phyloP scores from a whole-genome alignment of 1,139 yeast genomes.

The Yamadazyma siamensis region DNA sequence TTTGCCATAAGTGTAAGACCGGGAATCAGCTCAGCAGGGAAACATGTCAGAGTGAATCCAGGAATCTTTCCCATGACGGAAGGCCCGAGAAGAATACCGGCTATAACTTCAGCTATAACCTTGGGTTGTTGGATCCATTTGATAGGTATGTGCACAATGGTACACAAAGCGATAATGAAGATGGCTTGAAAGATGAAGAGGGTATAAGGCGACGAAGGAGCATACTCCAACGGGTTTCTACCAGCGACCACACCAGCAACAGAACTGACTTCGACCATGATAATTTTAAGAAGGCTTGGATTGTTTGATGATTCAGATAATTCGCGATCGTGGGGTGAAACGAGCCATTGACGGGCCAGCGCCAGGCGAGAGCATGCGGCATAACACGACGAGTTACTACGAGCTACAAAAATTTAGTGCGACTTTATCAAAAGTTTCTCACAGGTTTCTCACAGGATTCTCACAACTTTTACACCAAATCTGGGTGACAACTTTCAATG shows the following conservation, averaged over 20 bases:
- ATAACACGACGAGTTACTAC: not conserved
- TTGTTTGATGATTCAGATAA: too few species aligned
- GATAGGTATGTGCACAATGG: conserved; percentile 56
- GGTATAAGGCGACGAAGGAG: conserved; percentile 54
- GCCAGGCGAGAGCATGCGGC: too few species aligned
- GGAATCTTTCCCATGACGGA: conserved; percentile 69
- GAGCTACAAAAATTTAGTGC: not conserved
- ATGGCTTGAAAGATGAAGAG: conserved; percentile 59
- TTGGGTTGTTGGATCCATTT: conserved; percentile 64
- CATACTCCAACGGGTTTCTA: conserved; percentile 60
- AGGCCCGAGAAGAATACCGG: conserved; percentile 73
- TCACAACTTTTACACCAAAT: too few species aligned
- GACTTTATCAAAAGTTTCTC: too few species aligned
- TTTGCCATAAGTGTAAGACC: conserved; percentile 67
- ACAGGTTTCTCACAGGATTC: too few species aligned
- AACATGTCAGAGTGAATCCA: conserved; percentile 57
- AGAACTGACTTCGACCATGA: conserved; percentile 15
- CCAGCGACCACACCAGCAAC: conserved; percentile 73
- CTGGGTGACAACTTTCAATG: too few species aligned
- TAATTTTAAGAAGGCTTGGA: conserved; percentile 1
- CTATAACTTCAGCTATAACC: conserved; percentile 74
- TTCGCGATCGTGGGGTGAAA: too few species aligned
- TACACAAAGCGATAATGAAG: conserved; percentile 52
- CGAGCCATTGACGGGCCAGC: too few species aligned
- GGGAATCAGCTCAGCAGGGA: conserved; percentile 60